Evolutionary conservation across 768 basidiomycete genomes (phyloP).

Genomic region (Termitomyces sp.): DNA sequence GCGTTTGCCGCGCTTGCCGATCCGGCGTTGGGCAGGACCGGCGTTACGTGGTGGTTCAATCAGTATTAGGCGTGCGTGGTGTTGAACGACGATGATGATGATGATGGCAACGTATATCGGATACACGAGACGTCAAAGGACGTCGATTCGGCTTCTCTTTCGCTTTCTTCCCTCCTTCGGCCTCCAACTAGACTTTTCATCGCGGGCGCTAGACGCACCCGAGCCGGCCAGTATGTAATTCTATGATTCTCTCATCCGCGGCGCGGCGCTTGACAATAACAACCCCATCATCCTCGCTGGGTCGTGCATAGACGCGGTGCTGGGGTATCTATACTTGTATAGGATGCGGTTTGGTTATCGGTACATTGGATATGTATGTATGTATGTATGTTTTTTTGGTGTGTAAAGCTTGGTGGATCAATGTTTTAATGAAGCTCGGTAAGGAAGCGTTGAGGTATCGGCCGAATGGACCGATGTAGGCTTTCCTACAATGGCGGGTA

Average conservation of each 20-base stretch:
- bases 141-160: not conserved
- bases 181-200: not conserved
- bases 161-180: not conserved
- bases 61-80: constrained; percentile 6
- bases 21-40: constrained; percentile 20
- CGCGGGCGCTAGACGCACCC: not conserved
- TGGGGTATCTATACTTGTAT: not conserved
- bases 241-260: not conserved
- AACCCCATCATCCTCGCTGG: not conserved
- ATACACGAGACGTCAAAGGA: not conserved
- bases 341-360: too few species aligned
- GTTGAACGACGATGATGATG: not conserved
- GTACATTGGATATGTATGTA: too few species aligned
- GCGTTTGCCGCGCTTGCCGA: constrained; percentile 27
- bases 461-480: too few species aligned
- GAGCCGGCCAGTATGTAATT: too few species aligned
- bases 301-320: not conserved
- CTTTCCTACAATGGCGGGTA: too few species aligned
- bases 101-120: not conserved
- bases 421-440: too few species aligned
- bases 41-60: constrained; percentile 40
- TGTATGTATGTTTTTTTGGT: too few species aligned
- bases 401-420: too few species aligned
- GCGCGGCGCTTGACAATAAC: not conserved
- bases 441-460: too few species aligned